phyloP scores from a whole-genome alignment of 257 asterid species.

The Penstemon barbatus region DNA sequence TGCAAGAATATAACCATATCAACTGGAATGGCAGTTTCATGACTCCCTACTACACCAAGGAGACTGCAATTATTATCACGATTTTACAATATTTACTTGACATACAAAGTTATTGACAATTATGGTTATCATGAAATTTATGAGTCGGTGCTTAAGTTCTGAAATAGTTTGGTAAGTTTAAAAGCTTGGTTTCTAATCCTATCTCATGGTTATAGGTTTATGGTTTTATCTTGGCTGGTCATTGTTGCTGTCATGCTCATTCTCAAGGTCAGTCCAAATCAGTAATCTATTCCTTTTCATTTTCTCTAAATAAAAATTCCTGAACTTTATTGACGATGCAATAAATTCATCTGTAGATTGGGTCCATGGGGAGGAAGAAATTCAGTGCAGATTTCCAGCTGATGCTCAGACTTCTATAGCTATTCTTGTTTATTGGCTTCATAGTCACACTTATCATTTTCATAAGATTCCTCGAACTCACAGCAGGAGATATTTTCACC shows the following conservation, averaged over 20 bases:
- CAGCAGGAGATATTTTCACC: constrained; percentile 67
- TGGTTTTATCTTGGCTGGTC: too few species aligned
- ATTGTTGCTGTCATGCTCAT: too few species aligned
- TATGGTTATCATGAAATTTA: too few species aligned
- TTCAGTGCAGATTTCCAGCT: constrained; percentile 94
- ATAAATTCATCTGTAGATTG: constrained; percentile 50
- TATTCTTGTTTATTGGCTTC: constrained; percentile 62
- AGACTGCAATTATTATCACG: constrained; percentile 40
- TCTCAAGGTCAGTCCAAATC: too few species aligned
- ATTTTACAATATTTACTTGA: too few species aligned
- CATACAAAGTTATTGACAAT: not conserved
- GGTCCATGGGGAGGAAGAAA: constrained; percentile 84
- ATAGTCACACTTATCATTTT: constrained; percentile 48
- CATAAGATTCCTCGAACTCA: constrained; percentile 66
- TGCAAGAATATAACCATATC: constrained; percentile 26
- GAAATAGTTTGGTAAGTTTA: too few species aligned
- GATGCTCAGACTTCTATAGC: constrained; percentile 83
- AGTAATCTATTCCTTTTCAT: too few species aligned
- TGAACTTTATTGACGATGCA: constrained; percentile 14
- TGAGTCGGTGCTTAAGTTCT: too few species aligned
- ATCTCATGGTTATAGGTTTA: too few species aligned
- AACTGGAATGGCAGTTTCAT: constrained; percentile 68
- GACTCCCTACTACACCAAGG: constrained; percentile 98
- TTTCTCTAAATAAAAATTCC: not conserved
- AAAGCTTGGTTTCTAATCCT: too few species aligned